Evolutionary conservation across 1,284 basidiomycete species (phyloP), one percentile per base, ranked within the genome.

Genomic region (Coniophora puteana): DNA sequence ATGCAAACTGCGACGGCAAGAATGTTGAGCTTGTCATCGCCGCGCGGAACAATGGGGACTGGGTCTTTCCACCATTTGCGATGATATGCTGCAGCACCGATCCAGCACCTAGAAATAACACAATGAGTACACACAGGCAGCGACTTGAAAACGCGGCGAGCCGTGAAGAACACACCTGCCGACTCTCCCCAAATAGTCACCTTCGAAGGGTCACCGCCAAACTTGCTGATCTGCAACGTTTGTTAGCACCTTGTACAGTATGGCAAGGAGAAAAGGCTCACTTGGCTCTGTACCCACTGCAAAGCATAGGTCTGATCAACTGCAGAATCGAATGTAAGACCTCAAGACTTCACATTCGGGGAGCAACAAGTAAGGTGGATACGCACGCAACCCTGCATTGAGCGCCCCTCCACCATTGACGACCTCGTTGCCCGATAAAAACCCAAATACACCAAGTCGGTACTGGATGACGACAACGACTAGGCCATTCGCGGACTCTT

Each of bases 21-120:
- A 62, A 71, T 0, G 58, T 52, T 0, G 70, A 72, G 43, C 66
- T 71, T 2, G 65, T 61, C 5, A 72, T 71, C 3, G 66, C 71
- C 12, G 49, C 64, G 38, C 59, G 52, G 55, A 71, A 74, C 13
- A 74, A 48, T 0, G 63, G 63, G 5, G 69, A 69, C 4, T 49
- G 41, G 2, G 62, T 62, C 16, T 51, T 46, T 3, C 63, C 63
- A n/a, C 52, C 51, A 30, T 59, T n/a, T n/a, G n/a, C n/a, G n/a
- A n/a, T n/a, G n/a, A n/a, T n/a, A n/a, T n/a, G n/a, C n/a, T n/a
- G n/a, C 4, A 54, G 43, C 12, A 56, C 52, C 14, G 54, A 54
- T 3, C 52, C 54, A 10, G 47, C 54, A 10, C 54, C 54, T 53
- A 20, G 20, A 14, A 8, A 12, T 8, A 4, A 13, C 21, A 21